These are phyloP conservation scores for Xylaria sp. DNA, from an alignment of 2,329 filamentous ascomycete species.

Conservation along the genomic window DNA sequence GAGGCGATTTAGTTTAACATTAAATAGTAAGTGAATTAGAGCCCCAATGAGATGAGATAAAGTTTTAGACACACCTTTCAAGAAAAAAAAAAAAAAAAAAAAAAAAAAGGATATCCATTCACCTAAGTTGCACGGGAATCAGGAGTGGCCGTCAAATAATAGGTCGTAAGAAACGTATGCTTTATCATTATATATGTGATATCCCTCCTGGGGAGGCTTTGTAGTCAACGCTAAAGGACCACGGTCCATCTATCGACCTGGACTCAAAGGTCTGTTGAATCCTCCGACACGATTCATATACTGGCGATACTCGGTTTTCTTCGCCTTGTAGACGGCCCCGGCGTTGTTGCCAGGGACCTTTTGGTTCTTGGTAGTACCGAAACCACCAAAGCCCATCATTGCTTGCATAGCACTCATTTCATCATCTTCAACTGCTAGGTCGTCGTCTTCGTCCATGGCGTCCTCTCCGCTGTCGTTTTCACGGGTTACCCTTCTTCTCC, in stretches of 20 bases:
- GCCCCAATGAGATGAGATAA: neutral
- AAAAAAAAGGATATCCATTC: slow-evolving; percentile 19
- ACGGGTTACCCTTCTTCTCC: slow-evolving; percentile 31
- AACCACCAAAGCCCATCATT: slow-evolving; percentile 90
- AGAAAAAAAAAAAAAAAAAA: slow-evolving; percentile 2
- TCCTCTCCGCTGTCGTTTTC: slow-evolving; percentile 35
- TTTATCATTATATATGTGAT: neutral
- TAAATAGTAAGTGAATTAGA: neutral
- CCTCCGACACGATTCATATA: slow-evolving; percentile 92
- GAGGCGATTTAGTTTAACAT: neutral
- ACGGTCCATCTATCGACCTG: slow-evolving; percentile 49
- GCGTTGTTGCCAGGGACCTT: slow-evolving; percentile 90
- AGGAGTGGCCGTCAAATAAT: neutral
- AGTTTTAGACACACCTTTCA: neutral
- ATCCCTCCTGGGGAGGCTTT: neutral
- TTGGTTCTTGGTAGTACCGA: slow-evolving; percentile 86
- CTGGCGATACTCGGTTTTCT: slow-evolving; percentile 94
- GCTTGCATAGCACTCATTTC: slow-evolving; percentile 79
- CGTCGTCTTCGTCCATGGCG: slow-evolving; percentile 50
- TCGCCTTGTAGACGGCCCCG: slow-evolving; percentile 87
- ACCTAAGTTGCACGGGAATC: neutral
- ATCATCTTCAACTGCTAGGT: slow-evolving; percentile 70
- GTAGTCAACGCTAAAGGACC: slow-evolving; percentile 1
- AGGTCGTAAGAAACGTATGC: no score
- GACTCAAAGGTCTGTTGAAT: slow-evolving; percentile 82